These are phyloP conservation scores for Mycena pura DNA, from an alignment of 768 basidiomycete species.

Conservation along the genomic window DNA sequence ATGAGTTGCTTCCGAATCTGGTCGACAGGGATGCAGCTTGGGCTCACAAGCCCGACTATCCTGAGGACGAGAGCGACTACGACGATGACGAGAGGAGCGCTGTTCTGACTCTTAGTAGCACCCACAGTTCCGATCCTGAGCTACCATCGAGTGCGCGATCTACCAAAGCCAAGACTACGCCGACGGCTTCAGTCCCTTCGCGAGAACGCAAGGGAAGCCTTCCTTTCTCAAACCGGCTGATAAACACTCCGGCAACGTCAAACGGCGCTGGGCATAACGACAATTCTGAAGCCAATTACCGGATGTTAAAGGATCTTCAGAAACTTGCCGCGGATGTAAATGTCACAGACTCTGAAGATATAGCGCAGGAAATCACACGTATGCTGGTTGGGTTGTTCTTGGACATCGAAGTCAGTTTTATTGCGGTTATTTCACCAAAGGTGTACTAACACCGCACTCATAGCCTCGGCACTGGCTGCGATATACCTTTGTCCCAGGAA, in stretches of 20 bases:
- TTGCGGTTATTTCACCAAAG: slow-evolving; percentile 3
- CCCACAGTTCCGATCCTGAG: slow-evolving; percentile 28
- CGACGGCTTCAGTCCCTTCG: slow-evolving; percentile 30
- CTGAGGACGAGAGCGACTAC: slow-evolving; percentile 68
- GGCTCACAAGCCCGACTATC: slow-evolving; percentile 72
- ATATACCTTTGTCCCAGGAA: slow-evolving; percentile 74
- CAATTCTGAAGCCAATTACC: slow-evolving; percentile 49
- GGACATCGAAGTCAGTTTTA: slow-evolving; percentile 67
- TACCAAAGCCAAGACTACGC: slow-evolving; percentile 30
- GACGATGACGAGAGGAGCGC: slow-evolving; percentile 42
- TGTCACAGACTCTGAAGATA: slow-evolving; percentile 62
- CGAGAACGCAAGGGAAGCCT: slow-evolving; percentile 77
- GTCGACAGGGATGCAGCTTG: slow-evolving; percentile 75
- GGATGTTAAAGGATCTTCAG: slow-evolving; percentile 68
- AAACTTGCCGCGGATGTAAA: slow-evolving; percentile 65
- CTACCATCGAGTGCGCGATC: slow-evolving; percentile 24
- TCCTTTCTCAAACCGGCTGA: slow-evolving; percentile 57
- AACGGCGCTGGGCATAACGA: slow-evolving; percentile 36
- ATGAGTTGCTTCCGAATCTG: slow-evolving; percentile 68
- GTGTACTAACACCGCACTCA: slow-evolving; percentile 7
- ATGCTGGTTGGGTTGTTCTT: slow-evolving; percentile 73
- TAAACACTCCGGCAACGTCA: slow-evolving; percentile 40
- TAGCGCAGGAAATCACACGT: slow-evolving; percentile 88
- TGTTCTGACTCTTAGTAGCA: slow-evolving; percentile 30
- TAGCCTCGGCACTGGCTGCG: slow-evolving; percentile 90